phyloP scores from a whole-genome alignment of 2,329 filamentous ascomycete species.

The Biscogniauxia marginata region DNA sequence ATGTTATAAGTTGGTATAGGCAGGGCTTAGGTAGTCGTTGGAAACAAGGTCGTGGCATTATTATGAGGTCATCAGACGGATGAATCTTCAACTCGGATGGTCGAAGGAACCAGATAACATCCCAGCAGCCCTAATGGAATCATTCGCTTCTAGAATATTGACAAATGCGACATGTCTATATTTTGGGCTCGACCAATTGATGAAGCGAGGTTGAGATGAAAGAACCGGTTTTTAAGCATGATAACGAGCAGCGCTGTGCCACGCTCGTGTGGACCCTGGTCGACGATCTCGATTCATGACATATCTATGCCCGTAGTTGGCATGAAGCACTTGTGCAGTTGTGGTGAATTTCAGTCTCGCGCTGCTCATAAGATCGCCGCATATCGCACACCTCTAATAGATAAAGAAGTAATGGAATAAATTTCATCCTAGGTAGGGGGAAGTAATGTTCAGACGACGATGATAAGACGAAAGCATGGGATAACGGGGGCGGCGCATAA shows the following conservation, averaged over 20 bases:
- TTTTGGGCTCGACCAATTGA: background rate
- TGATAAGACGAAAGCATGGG: background rate
- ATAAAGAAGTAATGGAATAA: too few relatives aligned
- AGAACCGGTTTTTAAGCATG: conserved; percentile 16
- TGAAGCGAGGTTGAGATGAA: conserved; percentile 11
- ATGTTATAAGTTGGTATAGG: background rate
- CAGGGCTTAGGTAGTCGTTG: too few relatives aligned
- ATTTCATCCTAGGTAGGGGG: background rate
- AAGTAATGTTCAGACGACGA: background rate
- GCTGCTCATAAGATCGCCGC: background rate
- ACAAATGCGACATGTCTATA: background rate
- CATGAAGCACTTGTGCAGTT: background rate
- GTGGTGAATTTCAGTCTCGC: background rate
- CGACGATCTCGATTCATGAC: conserved; percentile 22
- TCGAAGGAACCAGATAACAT: background rate
- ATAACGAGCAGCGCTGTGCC: conserved; percentile 16
- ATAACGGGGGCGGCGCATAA: background rate
- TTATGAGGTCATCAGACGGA: background rate
- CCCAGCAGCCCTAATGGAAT: background rate
- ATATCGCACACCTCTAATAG: background rate
- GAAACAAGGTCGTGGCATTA: background rate
- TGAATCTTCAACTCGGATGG: background rate
- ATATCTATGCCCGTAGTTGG: conserved; percentile 20
- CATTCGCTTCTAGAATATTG: background rate
- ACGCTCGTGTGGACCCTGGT: conserved; percentile 13